These are phyloP conservation scores for Neltuma alba DNA, from an alignment of 306 rosid genomes.

Conservation along the genomic window DNA sequence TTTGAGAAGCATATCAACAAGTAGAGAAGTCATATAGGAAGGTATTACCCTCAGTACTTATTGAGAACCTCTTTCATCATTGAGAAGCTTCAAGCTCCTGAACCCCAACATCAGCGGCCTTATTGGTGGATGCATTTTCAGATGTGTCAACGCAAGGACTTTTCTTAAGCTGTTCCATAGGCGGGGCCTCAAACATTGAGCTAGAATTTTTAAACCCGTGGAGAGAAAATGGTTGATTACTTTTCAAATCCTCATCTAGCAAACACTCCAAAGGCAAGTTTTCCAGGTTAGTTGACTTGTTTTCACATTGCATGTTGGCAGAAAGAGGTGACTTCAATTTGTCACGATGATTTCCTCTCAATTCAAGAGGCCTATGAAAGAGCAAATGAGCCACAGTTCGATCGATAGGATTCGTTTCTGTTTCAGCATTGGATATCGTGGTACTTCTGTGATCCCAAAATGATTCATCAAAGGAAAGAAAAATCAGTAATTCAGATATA, in stretches of 20 bases:
- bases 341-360: constrained; percentile 52
- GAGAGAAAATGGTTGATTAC: constrained; percentile 41
- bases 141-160: constrained; percentile 56
- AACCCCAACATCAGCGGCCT: constrained; percentile 38
- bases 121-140: constrained; percentile 55
- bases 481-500: not conserved
- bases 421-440: constrained; percentile 61
- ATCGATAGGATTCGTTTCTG: constrained; percentile 88
- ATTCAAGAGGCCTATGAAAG: constrained; percentile 71
- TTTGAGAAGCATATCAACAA: constrained; percentile 25
- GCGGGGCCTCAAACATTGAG: constrained; percentile 39
- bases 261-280: constrained; percentile 44
- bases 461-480: constrained; percentile 23
- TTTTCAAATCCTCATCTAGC: constrained; percentile 44
- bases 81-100: constrained; percentile 61
- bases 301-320: constrained; percentile 47
- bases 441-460: constrained; percentile 46
- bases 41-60: constrained; percentile 57
- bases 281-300: constrained; percentile 36
- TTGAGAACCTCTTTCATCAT: constrained; percentile 40
- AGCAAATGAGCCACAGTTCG: constrained; percentile 90
- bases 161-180: constrained; percentile 45
- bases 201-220: constrained; percentile 46
- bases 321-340: constrained; percentile 52
- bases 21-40: constrained; percentile 48